Percentiles rank a stretch among this genome's conserved stretches.
Evolutionary conservation across 441 rosid species (phyloP).

Genomic region (Populus hybrid): DNA sequence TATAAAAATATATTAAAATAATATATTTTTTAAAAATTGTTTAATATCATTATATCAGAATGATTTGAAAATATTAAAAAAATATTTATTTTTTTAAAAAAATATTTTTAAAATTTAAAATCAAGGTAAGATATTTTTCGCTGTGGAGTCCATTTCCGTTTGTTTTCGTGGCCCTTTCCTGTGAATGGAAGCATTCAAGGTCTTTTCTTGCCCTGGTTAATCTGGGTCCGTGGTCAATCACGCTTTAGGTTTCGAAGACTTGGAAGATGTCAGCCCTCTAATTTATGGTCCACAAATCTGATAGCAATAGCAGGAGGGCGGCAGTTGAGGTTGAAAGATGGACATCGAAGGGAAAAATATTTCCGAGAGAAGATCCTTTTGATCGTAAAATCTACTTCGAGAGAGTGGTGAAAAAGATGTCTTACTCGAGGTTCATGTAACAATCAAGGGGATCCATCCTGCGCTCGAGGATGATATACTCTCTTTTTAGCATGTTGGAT

Average conservation of each 20-base stretch:
- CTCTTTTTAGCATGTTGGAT: constrained; percentile 10
- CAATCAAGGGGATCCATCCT: constrained; percentile 9
- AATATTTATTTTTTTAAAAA: too few species aligned
- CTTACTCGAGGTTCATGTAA: neutral
- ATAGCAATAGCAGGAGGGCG: constrained; percentile 26
- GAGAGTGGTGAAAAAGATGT: neutral
- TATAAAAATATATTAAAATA: too few species aligned
- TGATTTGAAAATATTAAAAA: too few species aligned
- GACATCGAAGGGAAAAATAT: neutral
- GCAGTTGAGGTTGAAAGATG: constrained; percentile 13
- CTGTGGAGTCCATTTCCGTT: neutral
- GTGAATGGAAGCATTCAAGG: neutral
- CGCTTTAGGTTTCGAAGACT: constrained; percentile 6
- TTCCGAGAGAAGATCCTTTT: neutral
- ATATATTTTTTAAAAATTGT: too few species aligned
- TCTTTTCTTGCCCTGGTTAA: neutral
- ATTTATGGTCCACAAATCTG: neutral
- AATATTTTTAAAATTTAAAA: too few species aligned
- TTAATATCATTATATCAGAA: too few species aligned
- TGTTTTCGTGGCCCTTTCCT: neutral
- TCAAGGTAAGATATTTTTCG: too few species aligned
- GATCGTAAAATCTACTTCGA: constrained; percentile 9
- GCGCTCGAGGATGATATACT: constrained; percentile 10
- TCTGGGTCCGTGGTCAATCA: neutral
- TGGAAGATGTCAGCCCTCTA: constrained; percentile 11